Evolutionary conservation across 2,329 filamentous ascomycete genomes (phyloP).

Genomic region (Epichloe aotearoae): DNA sequence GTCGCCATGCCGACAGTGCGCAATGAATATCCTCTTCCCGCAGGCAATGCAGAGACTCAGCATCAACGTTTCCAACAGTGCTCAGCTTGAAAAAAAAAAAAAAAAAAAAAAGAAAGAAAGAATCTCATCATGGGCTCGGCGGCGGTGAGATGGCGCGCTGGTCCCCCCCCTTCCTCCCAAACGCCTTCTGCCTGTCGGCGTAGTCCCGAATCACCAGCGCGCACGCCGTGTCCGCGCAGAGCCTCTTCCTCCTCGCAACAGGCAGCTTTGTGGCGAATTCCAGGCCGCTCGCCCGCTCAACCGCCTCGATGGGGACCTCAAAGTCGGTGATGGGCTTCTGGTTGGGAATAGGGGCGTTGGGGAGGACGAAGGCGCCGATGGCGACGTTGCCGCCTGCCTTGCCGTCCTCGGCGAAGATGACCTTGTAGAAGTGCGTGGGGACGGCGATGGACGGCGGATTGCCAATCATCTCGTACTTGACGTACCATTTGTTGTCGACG

Average conservation of each 20-base stretch:
- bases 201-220: conserved; percentile 74
- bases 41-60: no score
- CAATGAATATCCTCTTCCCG: no score
- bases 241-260: conserved; percentile 53
- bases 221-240: conserved; percentile 82
- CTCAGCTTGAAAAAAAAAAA: no score
- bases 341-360: conserved; percentile 81
- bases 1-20: no score
- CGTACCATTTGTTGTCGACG: conserved; percentile 84
- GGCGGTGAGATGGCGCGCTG: conserved; percentile 11
- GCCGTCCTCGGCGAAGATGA: conserved; percentile 89
- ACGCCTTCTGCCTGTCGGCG: conserved; percentile 46
- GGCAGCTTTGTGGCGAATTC: conserved; percentile 81
- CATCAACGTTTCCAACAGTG: no score
- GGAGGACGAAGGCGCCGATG: conserved; percentile 86
- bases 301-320: conserved; percentile 83
- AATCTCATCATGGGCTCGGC: background rate
- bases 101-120: no score
- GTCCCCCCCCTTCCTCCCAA: conserved; percentile 25
- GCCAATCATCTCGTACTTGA: conserved; percentile 91
- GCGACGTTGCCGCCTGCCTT: conserved; percentile 59
- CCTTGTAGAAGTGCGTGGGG: conserved; percentile 98
- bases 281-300: conserved; percentile 83
- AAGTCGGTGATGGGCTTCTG: conserved; percentile 80
- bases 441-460: conserved; percentile 88